Conservation (phyloP, 306 rosid species). For the Neltuma alba region DNA sequence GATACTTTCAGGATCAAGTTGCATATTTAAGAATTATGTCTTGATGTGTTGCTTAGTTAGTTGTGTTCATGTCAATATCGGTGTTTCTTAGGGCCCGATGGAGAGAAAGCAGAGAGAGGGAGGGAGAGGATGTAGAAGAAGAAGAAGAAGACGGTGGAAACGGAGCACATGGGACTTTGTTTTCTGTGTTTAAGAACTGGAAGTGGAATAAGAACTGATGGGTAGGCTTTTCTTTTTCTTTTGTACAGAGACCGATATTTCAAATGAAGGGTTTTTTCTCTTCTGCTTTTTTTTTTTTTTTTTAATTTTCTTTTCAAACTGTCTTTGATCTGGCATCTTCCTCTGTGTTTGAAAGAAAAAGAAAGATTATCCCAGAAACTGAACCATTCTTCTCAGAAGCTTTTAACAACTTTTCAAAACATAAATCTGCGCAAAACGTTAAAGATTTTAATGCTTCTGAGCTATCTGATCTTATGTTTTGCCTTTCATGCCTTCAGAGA, state of each 20-base stretch:
- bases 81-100: background rate
- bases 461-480: background rate
- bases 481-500: conserved; percentile 4
- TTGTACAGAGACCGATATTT: conserved; percentile 46
- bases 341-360: background rate
- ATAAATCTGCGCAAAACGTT: background rate
- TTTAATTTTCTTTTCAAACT: background rate
- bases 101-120: conserved; percentile 5
- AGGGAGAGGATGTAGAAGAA: background rate
- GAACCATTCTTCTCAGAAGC: background rate
- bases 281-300: background rate
- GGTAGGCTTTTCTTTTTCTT: conserved; percentile 33
- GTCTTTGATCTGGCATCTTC: background rate
- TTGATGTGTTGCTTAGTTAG: background rate
- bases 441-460: background rate
- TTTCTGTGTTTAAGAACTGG: conserved; percentile 26
- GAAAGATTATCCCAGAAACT: background rate
- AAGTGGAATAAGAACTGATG: conserved; percentile 32
- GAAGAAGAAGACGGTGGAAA: background rate
- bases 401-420: background rate
- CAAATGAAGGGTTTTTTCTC: conserved; percentile 10
- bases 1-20: background rate
- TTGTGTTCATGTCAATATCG: background rate
- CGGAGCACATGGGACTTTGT: background rate
- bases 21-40: background rate